A percentile compares a stretch with the other conserved stretches of the same genome.
These are phyloP conservation scores for Colletotrichum higginsianum DNA, from an alignment of 2,329 filamentous ascomycete species.

Conservation along the genomic window DNA sequence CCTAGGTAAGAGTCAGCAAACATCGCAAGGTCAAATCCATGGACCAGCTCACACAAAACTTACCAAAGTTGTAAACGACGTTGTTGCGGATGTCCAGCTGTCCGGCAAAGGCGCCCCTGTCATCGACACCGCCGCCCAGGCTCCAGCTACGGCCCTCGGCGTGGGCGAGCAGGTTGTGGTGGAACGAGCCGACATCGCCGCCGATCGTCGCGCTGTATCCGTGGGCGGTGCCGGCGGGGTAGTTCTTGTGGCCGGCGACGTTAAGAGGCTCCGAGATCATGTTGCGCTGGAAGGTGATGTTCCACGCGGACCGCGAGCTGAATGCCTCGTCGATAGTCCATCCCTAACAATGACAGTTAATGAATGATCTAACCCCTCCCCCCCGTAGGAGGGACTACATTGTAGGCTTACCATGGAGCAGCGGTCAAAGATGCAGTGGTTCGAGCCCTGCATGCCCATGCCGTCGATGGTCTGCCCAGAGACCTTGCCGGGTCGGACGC, in stretches of 20 bases:
- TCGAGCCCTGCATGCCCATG: conserved; percentile 54
- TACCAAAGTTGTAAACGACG: conserved; percentile 54
- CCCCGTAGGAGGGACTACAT: no score
- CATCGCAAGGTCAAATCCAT: neutral
- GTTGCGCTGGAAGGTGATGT: conserved; percentile 54
- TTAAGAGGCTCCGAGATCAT: conserved; percentile 55
- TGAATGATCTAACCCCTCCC: neutral
- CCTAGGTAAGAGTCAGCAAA: conserved; percentile 8
- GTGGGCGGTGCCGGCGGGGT: conserved; percentile 50
- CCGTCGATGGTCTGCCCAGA: conserved; percentile 52
- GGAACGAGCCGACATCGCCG: conserved; percentile 53
- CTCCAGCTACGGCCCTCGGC: conserved; percentile 54
- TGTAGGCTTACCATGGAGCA: conserved; percentile 48
- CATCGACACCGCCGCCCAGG: conserved; percentile 51
- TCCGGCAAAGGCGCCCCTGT: conserved; percentile 50
- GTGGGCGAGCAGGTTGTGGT: conserved; percentile 53
- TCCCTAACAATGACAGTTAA: conserved; percentile 35
- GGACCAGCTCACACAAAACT: neutral
- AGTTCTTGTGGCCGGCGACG: conserved; percentile 55
- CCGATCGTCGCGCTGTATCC: conserved; percentile 50
- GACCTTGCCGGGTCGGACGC: conserved; percentile 50
- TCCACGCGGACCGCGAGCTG: conserved; percentile 51
- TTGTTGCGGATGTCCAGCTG: conserved; percentile 54
- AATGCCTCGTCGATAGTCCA: conserved; percentile 54
- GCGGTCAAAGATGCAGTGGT: conserved; percentile 53